Evolutionary conservation across 169 alveolate species (phyloP).

Genomic region (Amoebophrya sp.): DNA sequence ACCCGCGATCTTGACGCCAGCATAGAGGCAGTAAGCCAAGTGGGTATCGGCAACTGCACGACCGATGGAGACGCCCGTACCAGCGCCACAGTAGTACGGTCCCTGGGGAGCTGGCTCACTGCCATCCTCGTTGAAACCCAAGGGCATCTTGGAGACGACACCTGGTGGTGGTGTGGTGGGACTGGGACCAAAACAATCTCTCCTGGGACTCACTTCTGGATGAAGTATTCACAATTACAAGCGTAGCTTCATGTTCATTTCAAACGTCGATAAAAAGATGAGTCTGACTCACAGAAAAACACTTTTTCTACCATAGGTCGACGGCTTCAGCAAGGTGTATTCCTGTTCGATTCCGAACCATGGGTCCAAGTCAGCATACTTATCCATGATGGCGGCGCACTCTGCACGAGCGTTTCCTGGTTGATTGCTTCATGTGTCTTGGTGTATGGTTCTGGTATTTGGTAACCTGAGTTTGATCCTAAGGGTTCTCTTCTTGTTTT

Average conservation of each 20-base stretch:
- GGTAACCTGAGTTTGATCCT: too few relatives aligned
- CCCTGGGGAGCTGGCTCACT: slow-evolving; percentile 45
- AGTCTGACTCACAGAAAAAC: background rate
- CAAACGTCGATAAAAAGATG: background rate
- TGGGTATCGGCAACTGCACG: slow-evolving; percentile 41
- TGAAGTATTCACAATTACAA: too few relatives aligned
- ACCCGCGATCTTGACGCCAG: slow-evolving; percentile 43
- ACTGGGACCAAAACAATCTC: too few relatives aligned
- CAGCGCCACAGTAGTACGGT: slow-evolving; percentile 41
- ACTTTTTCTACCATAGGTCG: background rate
- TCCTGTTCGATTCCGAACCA: slow-evolving; percentile 51
- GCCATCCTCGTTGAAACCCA: slow-evolving; percentile 35
- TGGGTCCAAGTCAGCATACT: slow-evolving; percentile 36
- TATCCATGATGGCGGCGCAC: slow-evolving; percentile 34
- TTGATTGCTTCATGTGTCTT: background rate
- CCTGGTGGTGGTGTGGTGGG: background rate
- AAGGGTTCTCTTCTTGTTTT: too few relatives aligned
- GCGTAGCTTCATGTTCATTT: background rate
- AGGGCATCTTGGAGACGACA: slow-evolving; percentile 18
- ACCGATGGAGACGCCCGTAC: slow-evolving; percentile 38
- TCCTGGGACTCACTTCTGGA: too few relatives aligned
- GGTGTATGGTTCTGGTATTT: too few relatives aligned
- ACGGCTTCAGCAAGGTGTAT: slow-evolving; percentile 42
- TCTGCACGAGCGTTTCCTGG: background rate
- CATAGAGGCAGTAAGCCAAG: slow-evolving; percentile 38